phyloP scores from a whole-genome alignment of 2,329 filamentous ascomycete genomes.

The Tolypocladium sp. region DNA sequence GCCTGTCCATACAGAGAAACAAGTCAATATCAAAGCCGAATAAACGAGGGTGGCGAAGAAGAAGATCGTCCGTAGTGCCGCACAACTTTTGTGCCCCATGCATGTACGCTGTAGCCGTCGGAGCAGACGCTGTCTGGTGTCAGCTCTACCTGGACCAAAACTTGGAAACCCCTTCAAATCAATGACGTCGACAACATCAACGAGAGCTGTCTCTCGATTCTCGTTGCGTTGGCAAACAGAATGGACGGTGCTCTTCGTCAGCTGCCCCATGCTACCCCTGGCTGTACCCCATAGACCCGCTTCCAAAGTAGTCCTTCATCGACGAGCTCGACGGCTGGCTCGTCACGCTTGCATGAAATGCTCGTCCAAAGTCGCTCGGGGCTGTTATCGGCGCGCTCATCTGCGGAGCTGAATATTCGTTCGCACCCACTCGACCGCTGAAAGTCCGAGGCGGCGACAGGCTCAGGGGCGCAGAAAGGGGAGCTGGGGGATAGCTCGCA shows the following conservation, averaged over 20 bases:
- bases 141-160: too few species aligned
- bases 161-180: background rate
- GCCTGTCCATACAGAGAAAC: background rate
- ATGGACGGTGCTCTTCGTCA: background rate
- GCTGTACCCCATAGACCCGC: constrained; percentile 17
- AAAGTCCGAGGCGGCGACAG: constrained; percentile 24
- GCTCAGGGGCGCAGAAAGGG: constrained; percentile 44
- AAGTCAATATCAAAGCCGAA: background rate
- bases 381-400: constrained; percentile 46
- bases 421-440: constrained; percentile 20
- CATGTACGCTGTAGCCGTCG: background rate
- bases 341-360: constrained; percentile 32
- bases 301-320: constrained; percentile 34
- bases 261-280: constrained; percentile 1
- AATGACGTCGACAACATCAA: background rate
- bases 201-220: background rate
- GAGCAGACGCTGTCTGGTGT: background rate
- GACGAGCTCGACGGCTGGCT: constrained; percentile 28
- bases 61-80: background rate
- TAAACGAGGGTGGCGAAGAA: background rate
- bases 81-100: background rate
- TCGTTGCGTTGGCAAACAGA: background rate
- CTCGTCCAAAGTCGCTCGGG: constrained; percentile 41
- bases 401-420: constrained; percentile 44
- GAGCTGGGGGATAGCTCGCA: constrained; percentile 42